Evolutionary conservation across 2,329 filamentous ascomycete species (phyloP), one percentile per base, ranked within the genome.

Genomic region (Fusarium brachygibbosum): DNA sequence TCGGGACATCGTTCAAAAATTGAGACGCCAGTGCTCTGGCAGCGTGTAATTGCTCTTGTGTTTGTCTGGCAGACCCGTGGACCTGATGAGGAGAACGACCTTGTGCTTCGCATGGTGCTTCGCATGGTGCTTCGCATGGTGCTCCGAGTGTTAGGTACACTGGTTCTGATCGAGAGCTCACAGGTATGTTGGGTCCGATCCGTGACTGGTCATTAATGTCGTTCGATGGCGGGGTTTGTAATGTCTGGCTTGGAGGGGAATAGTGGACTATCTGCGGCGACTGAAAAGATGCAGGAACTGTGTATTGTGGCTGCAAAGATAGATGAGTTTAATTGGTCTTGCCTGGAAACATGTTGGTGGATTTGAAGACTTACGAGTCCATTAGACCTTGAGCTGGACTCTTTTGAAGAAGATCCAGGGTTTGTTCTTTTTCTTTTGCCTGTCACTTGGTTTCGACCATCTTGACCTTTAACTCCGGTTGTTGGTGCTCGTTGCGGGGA

Each of bases 221-320:
- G 46, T 50, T 50, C 10, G 46, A 50, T 28, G 46, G 46, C 12
- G 46, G 46, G 3, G 46, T 50, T 50, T 25, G 46, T 50, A 50
- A 41, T 41, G n/a, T 16, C 10, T 31, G 34, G 34, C 12, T 52
- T 41, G 49, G 35, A 23, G 49, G 49, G 4, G 35, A 52, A 41
- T 52, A 52, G 2, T 52, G 49, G 35, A 52, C 35, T 32, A 52
- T 41, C 28, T 32, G 49, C 14, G 49, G 35, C 5, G 49, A 52
- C 35, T 41, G 49, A 52, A 52, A 52, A 41, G 28, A 52, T 52
- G 49, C 49, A 7, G 49, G 49, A 32, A 52, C 49, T 31, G 49
- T 13, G 28, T 52, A 52, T 41, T 52, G 35, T 41, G 49, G 28
- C 49, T 52, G 13, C n/a, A 51, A 40, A 40, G 21, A 31, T 7